Evolutionary conservation across 352 stramenopile genomes (phyloP), one percentile per base, ranked within the genome.

Genomic region (Pythium insidiosum): DNA sequence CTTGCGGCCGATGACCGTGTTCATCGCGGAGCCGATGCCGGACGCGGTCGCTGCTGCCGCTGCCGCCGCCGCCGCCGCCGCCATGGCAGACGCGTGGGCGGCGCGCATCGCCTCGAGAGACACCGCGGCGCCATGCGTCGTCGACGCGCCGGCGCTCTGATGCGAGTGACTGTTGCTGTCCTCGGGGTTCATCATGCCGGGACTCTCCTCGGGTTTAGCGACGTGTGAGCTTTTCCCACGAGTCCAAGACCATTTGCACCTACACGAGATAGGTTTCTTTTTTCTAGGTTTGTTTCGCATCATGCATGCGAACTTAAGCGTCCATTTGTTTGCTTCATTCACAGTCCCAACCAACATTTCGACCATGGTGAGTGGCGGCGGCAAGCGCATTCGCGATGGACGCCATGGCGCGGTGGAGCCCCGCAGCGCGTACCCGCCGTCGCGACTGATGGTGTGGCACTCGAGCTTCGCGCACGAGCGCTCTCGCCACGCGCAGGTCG

Each of bases 361-460:
- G n/a, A 33, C 9, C 28, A 88, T 88, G 75, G 75, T 81, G 57
- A 84, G 75, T 70, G 73, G 75, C 35, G 75, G 75, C 20, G 63
- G 64, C 51, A 73, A 72, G 38, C 61, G 61, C 39, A 36, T 44
- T 34, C 60, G 66, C 34, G 64, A 68, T 21, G 53, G 47, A 19
- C 53, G 47, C n/a, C 50, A 41, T 22, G 42, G 42, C 18, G 38
- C 13, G 12, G 33, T 3, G 29, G 28, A 43, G 10, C 42, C 49
- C 25, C 26, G 43, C 23, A 29, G 62, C 3, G 46, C 48, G 25
- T 55, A 71, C 34, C 66, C 71, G 6, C 40, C 54, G 11, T 63
- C 63, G 12, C 61, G 73, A 36, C 56, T 73, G 39, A 36, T 89
- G 3, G 77, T 70, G 41, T 90, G 77, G 77, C 77, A 74, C 53